Conservation (phyloP, 768 basidiomycete species). For the Mycena olivaceomarginata region DNA sequence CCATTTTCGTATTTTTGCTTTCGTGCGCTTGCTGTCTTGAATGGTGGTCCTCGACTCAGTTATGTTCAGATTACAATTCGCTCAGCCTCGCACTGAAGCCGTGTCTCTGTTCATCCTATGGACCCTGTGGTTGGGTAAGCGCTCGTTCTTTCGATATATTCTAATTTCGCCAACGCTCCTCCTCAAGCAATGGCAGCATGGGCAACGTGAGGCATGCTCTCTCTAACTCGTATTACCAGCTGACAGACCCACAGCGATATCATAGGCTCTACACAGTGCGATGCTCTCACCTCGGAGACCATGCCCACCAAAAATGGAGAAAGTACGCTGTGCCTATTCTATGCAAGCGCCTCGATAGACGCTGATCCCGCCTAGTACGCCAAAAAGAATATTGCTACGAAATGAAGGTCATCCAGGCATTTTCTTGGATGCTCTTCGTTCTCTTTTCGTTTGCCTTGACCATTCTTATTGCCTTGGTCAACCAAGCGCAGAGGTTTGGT, state of each 20-base stretch:
- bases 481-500: constrained; percentile 72
- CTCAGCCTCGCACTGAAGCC: constrained; percentile 80
- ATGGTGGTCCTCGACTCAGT: constrained; percentile 5
- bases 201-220: constrained; percentile 71
- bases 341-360: background rate
- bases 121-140: constrained; percentile 83
- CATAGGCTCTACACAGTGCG: constrained; percentile 80
- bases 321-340: constrained; percentile 60
- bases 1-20: constrained; percentile 77
- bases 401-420: constrained; percentile 86
- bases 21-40: constrained; percentile 62
- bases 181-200: constrained; percentile 83
- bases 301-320: constrained; percentile 71
- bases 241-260: constrained; percentile 72
- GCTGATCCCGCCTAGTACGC: constrained; percentile 64
- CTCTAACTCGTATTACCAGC: constrained; percentile 8
- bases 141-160: constrained; percentile 1
- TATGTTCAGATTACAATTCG: constrained; percentile 76
- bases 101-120: constrained; percentile 72
- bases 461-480: constrained; percentile 75
- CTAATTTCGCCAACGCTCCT: constrained; percentile 13
- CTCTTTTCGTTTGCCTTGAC: constrained; percentile 69
- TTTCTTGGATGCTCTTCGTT: constrained; percentile 86
- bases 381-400: constrained; percentile 80
- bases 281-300: constrained; percentile 62